A percentile compares a stretch with the other conserved stretches of the same genome.
These are phyloP conservation scores for Clonostachys rosea DNA, from an alignment of 2,329 filamentous ascomycete genomes.

Conservation along the genomic window DNA sequence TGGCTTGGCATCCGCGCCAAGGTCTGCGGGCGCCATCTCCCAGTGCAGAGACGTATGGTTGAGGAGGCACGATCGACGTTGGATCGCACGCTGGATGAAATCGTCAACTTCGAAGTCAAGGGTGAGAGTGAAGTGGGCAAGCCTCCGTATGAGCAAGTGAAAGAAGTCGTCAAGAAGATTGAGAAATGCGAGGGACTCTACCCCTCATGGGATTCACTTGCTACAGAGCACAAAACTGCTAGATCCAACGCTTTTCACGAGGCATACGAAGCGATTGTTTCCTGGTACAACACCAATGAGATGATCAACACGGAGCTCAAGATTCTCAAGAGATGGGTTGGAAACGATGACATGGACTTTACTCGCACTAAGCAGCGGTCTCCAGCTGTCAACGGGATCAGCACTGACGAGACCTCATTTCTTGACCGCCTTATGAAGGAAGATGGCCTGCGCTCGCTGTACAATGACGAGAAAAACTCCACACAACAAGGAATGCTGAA, in stretches of 20 bases:
- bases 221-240: slow-evolving; percentile 69
- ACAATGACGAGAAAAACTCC: slow-evolving; percentile 57
- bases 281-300: slow-evolving; percentile 96
- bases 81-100: slow-evolving; percentile 75
- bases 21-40: slow-evolving; percentile 75
- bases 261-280: slow-evolving; percentile 82
- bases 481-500: slow-evolving; percentile 71
- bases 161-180: slow-evolving; percentile 84
- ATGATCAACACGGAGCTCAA: slow-evolving; percentile 93
- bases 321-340: slow-evolving; percentile 93
- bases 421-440: slow-evolving; percentile 93
- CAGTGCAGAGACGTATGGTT: slow-evolving; percentile 80
- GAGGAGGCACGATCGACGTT: slow-evolving; percentile 76
- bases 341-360: slow-evolving; percentile 93
- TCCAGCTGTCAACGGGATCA: slow-evolving; percentile 61
- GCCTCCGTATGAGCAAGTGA: slow-evolving; percentile 80
- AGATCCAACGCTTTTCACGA: slow-evolving; percentile 73
- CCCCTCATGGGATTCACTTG: slow-evolving; percentile 72
- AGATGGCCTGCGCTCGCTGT: slow-evolving; percentile 86
- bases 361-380: slow-evolving; percentile 67
- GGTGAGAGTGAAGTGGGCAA: slow-evolving; percentile 90
- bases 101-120: slow-evolving; percentile 91
- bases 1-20: slow-evolving; percentile 88
- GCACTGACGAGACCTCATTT: slow-evolving; percentile 84
- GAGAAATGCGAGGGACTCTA: slow-evolving; percentile 85